Conservation (phyloP, 176 grass and related monocot species). For the Aegilops speltoides region DNA sequence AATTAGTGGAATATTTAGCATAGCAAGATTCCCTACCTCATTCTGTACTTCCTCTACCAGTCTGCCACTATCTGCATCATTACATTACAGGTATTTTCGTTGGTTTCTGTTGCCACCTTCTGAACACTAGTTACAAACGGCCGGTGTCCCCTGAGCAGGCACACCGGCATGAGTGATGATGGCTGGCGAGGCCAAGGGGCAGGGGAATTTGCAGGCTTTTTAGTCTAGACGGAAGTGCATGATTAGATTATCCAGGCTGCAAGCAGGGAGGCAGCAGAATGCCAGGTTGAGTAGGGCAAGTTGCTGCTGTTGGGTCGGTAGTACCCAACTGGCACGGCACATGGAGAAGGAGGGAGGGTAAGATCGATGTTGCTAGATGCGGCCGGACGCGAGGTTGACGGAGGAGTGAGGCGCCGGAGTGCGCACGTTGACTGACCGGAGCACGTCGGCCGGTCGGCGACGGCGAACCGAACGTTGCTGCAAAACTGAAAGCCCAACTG, state of each 20-base stretch:
- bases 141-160: constrained; percentile 14
- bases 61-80: background rate
- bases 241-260: constrained; percentile 12
- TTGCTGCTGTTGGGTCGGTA: background rate
- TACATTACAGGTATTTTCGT: background rate
- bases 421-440: too few relatives aligned
- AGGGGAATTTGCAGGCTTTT: constrained; percentile 11
- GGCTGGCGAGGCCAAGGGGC: background rate
- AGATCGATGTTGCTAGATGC: constrained; percentile 15
- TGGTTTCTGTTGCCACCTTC: constrained; percentile 15
- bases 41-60: background rate
- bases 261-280: constrained; percentile 4
- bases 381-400: too few relatives aligned
- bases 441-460: too few relatives aligned
- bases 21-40: background rate
- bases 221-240: background rate
- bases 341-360: background rate
- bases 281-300: constrained; percentile 19
- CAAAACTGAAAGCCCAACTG: too few relatives aligned
- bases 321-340: constrained; percentile 30
- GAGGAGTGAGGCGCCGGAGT: too few relatives aligned
- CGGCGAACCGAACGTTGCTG: too few relatives aligned
- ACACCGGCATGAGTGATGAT: constrained; percentile 7
- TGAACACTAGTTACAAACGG: background rate
- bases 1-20: background rate